Conservation (phyloP, 306 rosid genomes). For the Lagenaria siceraria region DNA sequence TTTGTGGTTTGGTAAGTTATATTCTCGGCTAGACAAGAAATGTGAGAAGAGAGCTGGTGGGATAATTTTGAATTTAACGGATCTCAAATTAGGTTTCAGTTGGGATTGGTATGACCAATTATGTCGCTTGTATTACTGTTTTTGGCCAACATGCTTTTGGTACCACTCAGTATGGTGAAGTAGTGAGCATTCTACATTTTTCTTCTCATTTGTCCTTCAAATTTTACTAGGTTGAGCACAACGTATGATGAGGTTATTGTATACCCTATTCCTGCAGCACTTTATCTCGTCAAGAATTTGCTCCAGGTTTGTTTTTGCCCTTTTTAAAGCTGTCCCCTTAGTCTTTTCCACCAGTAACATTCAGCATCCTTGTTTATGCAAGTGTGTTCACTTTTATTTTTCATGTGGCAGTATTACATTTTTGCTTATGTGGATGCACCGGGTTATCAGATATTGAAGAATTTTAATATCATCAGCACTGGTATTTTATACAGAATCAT, state of each 20-base stretch:
- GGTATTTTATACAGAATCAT: conserved; percentile 83
- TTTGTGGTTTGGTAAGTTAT: neutral
- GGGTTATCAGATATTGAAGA: conserved; percentile 90
- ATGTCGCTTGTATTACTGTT: neutral
- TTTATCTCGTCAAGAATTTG: conserved; percentile 82
- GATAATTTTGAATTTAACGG: neutral
- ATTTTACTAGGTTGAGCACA: conserved; percentile 56
- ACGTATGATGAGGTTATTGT: conserved; percentile 78
- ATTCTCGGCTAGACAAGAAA: neutral
- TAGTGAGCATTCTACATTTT: neutral
- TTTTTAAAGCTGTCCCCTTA: neutral
- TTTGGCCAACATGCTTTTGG: neutral
- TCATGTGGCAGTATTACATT: conserved; percentile 71
- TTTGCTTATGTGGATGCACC: conserved; percentile 97
- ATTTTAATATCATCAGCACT: conserved; percentile 82
- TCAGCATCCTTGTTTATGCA: conserved; percentile 7
- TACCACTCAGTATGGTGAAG: neutral
- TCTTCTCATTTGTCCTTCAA: conserved; percentile 3
- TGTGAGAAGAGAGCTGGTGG: neutral
- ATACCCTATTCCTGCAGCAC: conserved; percentile 86
- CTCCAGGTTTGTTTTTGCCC: conserved; percentile 59
- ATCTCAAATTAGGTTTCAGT: neutral
- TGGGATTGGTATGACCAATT: neutral
- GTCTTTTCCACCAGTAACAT: neutral
- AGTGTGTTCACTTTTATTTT: conserved; percentile 13